Percentiles rank a stretch among this genome's conserved stretches.
Evolutionary conservation across 2,329 filamentous ascomycete genomes (phyloP).

Genomic region (Epichloe coenophiala): DNA sequence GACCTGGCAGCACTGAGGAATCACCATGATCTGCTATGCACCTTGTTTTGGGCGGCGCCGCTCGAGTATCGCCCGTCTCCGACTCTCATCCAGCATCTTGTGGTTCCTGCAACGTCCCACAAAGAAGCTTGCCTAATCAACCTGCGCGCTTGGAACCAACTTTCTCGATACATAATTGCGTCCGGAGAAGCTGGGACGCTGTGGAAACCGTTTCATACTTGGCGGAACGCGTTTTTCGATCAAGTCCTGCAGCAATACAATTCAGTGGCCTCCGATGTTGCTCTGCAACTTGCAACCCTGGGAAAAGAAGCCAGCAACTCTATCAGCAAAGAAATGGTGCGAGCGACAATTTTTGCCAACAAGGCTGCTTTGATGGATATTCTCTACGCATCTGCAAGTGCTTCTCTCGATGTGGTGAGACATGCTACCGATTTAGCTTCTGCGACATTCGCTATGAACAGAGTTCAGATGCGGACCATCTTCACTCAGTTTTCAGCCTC

Average conservation of each 20-base stretch:
- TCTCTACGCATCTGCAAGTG: conserved; percentile 31
- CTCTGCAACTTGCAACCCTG: conserved; percentile 39
- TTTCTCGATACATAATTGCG: conserved; percentile 44
- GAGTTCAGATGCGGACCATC: conserved; percentile 35
- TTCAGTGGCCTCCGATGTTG: conserved; percentile 40
- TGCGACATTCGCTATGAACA: conserved; percentile 36
- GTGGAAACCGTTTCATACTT: conserved; percentile 30
- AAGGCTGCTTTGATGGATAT: conserved; percentile 40
- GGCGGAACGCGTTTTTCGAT: conserved; percentile 45
- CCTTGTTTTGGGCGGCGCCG: conserved; percentile 51
- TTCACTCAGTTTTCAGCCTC: conserved; percentile 33
- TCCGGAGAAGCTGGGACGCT: conserved; percentile 30
- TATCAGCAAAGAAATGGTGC: conserved; percentile 31
- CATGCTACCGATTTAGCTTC: conserved; percentile 31
- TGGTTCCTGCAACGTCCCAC: conserved; percentile 46
- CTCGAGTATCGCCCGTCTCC: conserved; percentile 37
- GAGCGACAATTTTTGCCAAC: conserved; percentile 37
- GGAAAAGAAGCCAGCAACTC: conserved; percentile 29
- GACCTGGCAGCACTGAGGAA: conserved; percentile 53
- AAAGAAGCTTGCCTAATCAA: conserved; percentile 54
- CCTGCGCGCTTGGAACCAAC: conserved; percentile 47
- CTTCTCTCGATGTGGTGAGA: conserved; percentile 37
- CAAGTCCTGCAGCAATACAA: conserved; percentile 44
- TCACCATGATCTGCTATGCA: conserved; percentile 54
- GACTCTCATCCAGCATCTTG: conserved; percentile 44